These are phyloP conservation scores for Aureobasidium sp. DNA, from an alignment of 2,329 filamentous ascomycete genomes.

Conservation along the genomic window DNA sequence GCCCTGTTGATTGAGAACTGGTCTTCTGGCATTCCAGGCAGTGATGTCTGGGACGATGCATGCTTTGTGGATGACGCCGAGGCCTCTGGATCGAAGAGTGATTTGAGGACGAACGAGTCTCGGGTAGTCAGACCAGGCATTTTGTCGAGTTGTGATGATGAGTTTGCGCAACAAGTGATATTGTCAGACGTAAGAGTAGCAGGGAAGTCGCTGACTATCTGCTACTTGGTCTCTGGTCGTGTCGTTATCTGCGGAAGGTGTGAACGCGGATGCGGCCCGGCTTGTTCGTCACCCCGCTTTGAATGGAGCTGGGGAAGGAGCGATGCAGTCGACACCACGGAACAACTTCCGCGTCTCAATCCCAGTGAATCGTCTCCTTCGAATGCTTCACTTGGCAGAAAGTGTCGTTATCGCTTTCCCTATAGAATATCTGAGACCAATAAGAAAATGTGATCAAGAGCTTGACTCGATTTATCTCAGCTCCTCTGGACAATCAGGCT, in stretches of 20 bases:
- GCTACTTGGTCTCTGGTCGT: not conserved
- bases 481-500: slow-evolving; percentile 46
- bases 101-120: slow-evolving; percentile 28
- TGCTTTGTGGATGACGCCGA: slow-evolving; percentile 22
- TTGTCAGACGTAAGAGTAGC: not conserved
- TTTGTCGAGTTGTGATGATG: not conserved
- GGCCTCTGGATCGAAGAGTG: slow-evolving; percentile 33
- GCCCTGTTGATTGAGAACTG: not conserved
- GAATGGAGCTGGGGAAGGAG: not conserved
- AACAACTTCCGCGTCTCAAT: not conserved
- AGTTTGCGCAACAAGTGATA: not conserved
- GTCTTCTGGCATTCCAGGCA: slow-evolving; percentile 3
- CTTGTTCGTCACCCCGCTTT: not conserved
- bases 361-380: no score
- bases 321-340: not conserved
- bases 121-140: slow-evolving; percentile 25
- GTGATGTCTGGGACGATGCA: not conserved
- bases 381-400: not conserved
- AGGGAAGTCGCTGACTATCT: not conserved
- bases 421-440: no score
- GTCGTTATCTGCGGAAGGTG: not conserved
- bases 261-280: slow-evolving; percentile 2
- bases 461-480: slow-evolving; percentile 17
- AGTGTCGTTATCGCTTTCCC: no score
- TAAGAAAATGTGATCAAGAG: not conserved